These are phyloP conservation scores for Chenopodium berlandieri DNA, from an alignment of 148 eudicot genomes.

Conservation along the genomic window DNA sequence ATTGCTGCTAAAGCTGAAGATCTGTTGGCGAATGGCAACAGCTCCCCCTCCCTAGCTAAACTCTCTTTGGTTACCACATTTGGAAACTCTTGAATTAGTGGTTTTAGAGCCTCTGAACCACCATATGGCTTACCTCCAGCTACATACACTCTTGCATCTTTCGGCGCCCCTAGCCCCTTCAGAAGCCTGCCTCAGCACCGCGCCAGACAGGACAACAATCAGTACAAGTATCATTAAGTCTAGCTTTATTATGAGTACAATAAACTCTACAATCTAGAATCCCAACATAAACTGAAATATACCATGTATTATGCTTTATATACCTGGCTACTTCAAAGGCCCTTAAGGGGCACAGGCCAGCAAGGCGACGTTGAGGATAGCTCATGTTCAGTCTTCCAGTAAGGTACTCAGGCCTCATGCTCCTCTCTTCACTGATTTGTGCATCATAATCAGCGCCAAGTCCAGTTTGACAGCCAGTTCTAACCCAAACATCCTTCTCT, in stretches of 20 bases:
- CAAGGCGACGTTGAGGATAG: conserved; percentile 42
- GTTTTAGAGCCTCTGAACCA: conserved; percentile 49
- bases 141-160: conserved; percentile 45
- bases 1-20: conserved; percentile 65
- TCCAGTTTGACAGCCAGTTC: conserved; percentile 74
- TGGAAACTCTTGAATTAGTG: conserved; percentile 45
- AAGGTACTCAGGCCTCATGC: conserved; percentile 45
- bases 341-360: conserved; percentile 70
- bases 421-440: conserved; percentile 44
- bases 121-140: conserved; percentile 82
- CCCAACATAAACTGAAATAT: neutral
- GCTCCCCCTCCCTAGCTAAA: conserved; percentile 53
- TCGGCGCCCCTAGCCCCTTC: conserved; percentile 68
- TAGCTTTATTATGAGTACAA: neutral
- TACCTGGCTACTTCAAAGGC: conserved; percentile 67
- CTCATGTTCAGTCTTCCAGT: conserved; percentile 56
- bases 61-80: conserved; percentile 49
- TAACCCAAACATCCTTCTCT: conserved; percentile 81
- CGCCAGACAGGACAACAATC: neutral
- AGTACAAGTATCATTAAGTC: neutral
- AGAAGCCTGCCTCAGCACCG: conserved; percentile 42
- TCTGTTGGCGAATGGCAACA: conserved; percentile 44
- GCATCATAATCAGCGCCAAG: conserved; percentile 53
- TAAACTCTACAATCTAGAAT: neutral
- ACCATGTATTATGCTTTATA: neutral